phyloP scores from a whole-genome alignment of 306 rosid genomes.

The Urtica urens region DNA sequence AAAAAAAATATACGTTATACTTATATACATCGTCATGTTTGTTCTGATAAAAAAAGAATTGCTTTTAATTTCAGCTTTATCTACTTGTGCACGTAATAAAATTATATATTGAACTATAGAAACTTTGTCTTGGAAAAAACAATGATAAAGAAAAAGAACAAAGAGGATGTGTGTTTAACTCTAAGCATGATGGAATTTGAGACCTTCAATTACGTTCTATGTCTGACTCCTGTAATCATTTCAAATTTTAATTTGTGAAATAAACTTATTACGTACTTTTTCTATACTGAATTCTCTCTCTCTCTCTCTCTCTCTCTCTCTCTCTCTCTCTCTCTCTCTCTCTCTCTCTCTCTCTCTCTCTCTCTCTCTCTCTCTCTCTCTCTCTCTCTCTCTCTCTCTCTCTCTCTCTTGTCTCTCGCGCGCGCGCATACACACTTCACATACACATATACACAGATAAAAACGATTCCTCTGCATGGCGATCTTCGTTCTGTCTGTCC shows the following conservation, averaged over 20 bases:
- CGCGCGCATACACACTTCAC: no score
- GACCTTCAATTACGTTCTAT: not conserved
- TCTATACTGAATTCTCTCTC: not conserved
- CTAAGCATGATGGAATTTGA: not conserved
- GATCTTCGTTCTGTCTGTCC: no score
- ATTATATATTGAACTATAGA: not conserved
- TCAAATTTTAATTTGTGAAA: conserved; percentile 12
- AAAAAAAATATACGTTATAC: no score
- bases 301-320: conserved; percentile 17
- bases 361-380: no score
- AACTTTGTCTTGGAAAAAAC: not conserved
- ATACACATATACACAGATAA: no score
- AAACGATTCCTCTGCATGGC: no score
- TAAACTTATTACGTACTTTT: conserved; percentile 15
- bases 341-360: no score
- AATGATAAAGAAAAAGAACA: not conserved
- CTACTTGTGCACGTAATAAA: not conserved
- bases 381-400: no score
- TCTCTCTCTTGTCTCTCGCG: no score
- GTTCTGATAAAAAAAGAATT: not conserved
- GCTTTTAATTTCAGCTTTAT: not conserved
- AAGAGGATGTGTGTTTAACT: conserved; percentile 5
- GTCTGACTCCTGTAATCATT: conserved; percentile 3
- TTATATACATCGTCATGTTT: not conserved
- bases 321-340: no score